Base-by-base conservation (phyloP, 164 flowering plant genomes). In the Sextonia rubra region DNA sequence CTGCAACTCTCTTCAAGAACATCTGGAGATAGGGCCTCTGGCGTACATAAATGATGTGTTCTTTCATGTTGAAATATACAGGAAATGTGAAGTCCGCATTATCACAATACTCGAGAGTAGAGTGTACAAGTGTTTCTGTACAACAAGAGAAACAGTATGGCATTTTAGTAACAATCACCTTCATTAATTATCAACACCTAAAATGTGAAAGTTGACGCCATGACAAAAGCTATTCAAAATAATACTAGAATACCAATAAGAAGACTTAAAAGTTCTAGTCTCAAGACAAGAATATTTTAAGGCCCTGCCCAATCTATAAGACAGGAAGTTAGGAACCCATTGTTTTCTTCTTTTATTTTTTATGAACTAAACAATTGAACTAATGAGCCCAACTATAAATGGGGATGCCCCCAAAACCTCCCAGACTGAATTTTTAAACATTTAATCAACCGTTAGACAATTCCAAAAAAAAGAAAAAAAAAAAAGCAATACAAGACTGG, bases 91-190 rank as follows among this genome's bases (percentile, higher is more conserved):
- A 96, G 77, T 93, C 97, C n/a, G 97, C 97, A 83, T 87, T 87
- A 75, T 87, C 90, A 75, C 88, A 85, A 47, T 70, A 82, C 18
- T 91, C 97, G 83, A 90, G 69, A 23, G 97, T 81, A 64, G 98
- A 93, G 75, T 96, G 99, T 68, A 96, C 97, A 23, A 96, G 98
- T 17, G 99, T 96, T 77, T 96, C 99, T 95, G 97, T 66, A 77
- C n/a, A 62, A 52, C 48, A n/a, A 47, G 44, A 68, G 63, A 25
- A 68, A 48, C 18, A 37, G 1, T 17, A 32, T 5, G 4, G 44
- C 25, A 12, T 8, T 26, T 71, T 23, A 29, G 26, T 62, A 47
- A 27, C 68, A 26, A 4, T 62, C 66, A 64, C 68, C 15, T 2
- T 18, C 47, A 64, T 18, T 5, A 27, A 27, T 17, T 22, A 64